Conservation (phyloP, 805 yeast genomes). For the Saccharomycopsis lassenensis region DNA sequence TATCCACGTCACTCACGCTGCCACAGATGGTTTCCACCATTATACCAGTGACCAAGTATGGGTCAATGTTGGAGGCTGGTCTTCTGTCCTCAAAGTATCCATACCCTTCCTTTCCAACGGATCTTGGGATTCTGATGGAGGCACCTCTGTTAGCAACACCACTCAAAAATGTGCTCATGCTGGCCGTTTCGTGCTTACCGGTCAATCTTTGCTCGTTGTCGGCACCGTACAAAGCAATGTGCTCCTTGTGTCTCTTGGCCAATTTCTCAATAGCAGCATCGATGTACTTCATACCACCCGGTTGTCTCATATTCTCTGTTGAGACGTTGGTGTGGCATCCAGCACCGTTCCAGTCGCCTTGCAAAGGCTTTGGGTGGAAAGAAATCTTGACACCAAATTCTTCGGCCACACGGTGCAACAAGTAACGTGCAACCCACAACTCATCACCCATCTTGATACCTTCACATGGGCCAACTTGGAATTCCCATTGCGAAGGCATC, state of each 20-base stretch:
- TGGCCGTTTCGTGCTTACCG: constrained; percentile 98
- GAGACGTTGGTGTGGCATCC: constrained; percentile 99
- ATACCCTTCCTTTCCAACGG: constrained; percentile 94
- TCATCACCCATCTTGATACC: constrained; percentile 98
- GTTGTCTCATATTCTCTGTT: constrained; percentile 78
- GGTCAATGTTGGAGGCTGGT: constrained; percentile 99
- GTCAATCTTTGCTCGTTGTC: constrained; percentile 94
- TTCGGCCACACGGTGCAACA: constrained; percentile 91
- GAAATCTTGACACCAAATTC: constrained; percentile 98
- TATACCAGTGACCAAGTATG: constrained; percentile 97
- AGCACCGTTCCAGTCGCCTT: constrained; percentile 99
- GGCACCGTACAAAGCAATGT: constrained; percentile 88
- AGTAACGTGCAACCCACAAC: constrained; percentile 91
- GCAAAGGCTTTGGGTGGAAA: constrained; percentile 97
- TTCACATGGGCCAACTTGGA: constrained; percentile 97
- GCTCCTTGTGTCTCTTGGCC: constrained; percentile 94
- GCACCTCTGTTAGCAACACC: constrained; percentile 99
- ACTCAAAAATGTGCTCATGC: constrained; percentile 78
- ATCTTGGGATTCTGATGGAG: constrained; percentile 96
- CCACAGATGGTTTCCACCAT: constrained; percentile 96
- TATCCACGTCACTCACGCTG: constrained; percentile 88
- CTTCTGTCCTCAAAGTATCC: constrained; percentile 99
- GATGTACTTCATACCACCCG: constrained; percentile 94
- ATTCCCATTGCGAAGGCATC: constrained; percentile 99
- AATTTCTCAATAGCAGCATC: constrained; percentile 89